These are phyloP conservation scores for Fusarium sp. DNA, from an alignment of 2,329 filamentous ascomycete species.

Conservation along the genomic window DNA sequence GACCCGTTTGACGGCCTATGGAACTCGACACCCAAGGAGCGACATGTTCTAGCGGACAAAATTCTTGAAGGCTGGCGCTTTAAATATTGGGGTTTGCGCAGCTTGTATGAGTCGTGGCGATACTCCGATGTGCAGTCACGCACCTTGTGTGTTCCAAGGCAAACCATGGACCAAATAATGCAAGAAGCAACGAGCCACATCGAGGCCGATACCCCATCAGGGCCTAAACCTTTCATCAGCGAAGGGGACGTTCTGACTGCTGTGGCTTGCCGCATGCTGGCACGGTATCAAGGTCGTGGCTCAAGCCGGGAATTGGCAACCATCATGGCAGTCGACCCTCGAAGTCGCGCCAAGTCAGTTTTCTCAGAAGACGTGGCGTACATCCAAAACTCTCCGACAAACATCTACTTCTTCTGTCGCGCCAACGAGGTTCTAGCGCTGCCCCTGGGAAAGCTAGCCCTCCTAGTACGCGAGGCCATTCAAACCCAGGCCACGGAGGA, in stretches of 20 bases:
- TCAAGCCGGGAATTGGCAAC: slow-evolving; percentile 8
- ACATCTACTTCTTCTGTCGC: slow-evolving; percentile 19
- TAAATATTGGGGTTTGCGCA: slow-evolving; percentile 17
- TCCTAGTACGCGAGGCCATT: slow-evolving; percentile 25
- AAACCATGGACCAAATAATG: slow-evolving; percentile 2
- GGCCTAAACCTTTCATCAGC: not conserved
- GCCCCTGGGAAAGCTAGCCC: slow-evolving; percentile 31
- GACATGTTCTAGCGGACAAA: slow-evolving; percentile 13
- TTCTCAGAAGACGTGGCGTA: slow-evolving; percentile 21
- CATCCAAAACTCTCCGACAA: slow-evolving; percentile 27
- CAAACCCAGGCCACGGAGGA: slow-evolving; percentile 35
- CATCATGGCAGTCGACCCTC: slow-evolving; percentile 30
- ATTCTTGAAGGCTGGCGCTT: slow-evolving; percentile 25
- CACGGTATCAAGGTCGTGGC: slow-evolving; percentile 5
- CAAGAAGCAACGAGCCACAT: slow-evolving; percentile 4
- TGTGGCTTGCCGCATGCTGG: slow-evolving; percentile 11
- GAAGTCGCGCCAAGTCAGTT: slow-evolving; percentile 17
- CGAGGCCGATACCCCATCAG: rapidly evolving
- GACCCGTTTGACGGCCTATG: slow-evolving; percentile 11
- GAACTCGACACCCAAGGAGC: not conserved
- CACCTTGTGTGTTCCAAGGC: slow-evolving; percentile 19
- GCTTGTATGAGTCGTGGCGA: slow-evolving; percentile 22
- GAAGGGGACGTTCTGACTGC: slow-evolving; percentile 23
- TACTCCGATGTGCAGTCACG: slow-evolving; percentile 11
- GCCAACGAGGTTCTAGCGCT: slow-evolving; percentile 1